Evolutionary conservation across 2,329 filamentous ascomycete genomes (phyloP).

Genomic region (Xylariaceae sp.): DNA sequence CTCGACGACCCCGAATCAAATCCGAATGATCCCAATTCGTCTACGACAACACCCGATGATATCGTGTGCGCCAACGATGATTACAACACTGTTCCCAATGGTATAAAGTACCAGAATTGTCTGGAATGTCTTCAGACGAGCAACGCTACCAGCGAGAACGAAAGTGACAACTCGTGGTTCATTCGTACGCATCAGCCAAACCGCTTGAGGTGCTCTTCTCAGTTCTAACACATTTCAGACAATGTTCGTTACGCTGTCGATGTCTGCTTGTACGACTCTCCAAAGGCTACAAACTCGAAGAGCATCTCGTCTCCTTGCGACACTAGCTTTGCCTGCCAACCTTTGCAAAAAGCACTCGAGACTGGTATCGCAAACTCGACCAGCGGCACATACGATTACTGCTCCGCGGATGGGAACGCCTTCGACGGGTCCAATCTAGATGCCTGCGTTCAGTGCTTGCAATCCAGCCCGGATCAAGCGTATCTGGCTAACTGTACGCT

Average conservation of each 20-base stretch:
- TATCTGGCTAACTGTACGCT: conserved; percentile 47
- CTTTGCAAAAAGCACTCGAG: conserved; percentile 37
- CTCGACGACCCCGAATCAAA: conserved; percentile 36
- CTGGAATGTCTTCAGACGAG: conserved; percentile 44
- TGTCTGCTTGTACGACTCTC: conserved; percentile 41
- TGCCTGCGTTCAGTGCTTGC: conserved; percentile 41
- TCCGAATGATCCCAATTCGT: conserved; percentile 31
- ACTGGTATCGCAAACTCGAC: conserved; percentile 29
- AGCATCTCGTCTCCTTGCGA: conserved; percentile 40
- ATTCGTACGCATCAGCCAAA: conserved; percentile 39
- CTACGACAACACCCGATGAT: conserved; percentile 42
- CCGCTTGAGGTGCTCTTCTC: background rate
- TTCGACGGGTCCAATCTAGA: conserved; percentile 33
- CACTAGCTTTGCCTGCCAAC: conserved; percentile 38
- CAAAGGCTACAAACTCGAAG: conserved; percentile 24
- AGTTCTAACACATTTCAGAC: conserved; percentile 32
- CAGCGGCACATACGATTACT: conserved; percentile 37
- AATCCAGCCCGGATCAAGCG: conserved; percentile 35
- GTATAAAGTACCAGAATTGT: conserved; percentile 45
- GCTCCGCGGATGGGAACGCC: conserved; percentile 34
- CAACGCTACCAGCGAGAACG: conserved; percentile 34
- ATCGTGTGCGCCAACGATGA: conserved; percentile 42
- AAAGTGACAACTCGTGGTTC: conserved; percentile 43
- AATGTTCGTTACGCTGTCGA: conserved; percentile 46
- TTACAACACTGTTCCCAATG: conserved; percentile 35